Base-by-base conservation (phyloP, 805 yeast genomes). In the Middelhovenomyces tepae region DNA sequence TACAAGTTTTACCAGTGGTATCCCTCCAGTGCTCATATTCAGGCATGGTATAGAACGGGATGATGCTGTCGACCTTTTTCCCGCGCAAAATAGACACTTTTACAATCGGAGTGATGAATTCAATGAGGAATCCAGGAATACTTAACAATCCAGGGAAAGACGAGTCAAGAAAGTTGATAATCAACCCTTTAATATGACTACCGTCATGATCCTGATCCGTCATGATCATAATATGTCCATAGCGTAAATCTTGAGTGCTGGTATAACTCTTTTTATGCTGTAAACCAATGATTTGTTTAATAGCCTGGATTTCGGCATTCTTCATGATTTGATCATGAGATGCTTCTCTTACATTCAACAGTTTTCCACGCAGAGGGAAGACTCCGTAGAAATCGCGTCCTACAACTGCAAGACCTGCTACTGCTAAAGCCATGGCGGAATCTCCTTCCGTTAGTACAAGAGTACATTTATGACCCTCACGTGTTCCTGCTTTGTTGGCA, bases 201-300 rank as follows among this genome's bases (percentile, higher is more conserved):
- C 98, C 98, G 69, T 91, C 98, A 48, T 87, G 94, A 84, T 91
- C 98, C 62, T 91, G 98, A 80, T 91, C 98, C 5, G 98, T 86
- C 97, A 91, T 91, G 54, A 91, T 86, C 97, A 91, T 91, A 32
- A 91, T 71, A 55, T 86, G 95, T 22, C 98, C 98, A 53, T 91
- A 91, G 55, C 98, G 75, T 42, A 91, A 64, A 3, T 79, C 75
- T 37, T 72, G 71, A 10, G 81, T 65, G 43, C 77, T 79, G 14
- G 75, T 77, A 53, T 91, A 91, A 27, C 65, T 67, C 59, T 85
- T 89, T 48, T 81, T 85, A 59, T 91, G 98, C 56, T 87, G 95
- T 36, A 91, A 65, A 14, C 98, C 98, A 65, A 91, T 81, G 47
- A 91, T 91, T 54, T 89, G 86, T 54, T 91, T 91, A 49, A 91